Evolutionary conservation across 805 yeast genomes (phyloP).

Genomic region (Yamadazyma sp.): DNA sequence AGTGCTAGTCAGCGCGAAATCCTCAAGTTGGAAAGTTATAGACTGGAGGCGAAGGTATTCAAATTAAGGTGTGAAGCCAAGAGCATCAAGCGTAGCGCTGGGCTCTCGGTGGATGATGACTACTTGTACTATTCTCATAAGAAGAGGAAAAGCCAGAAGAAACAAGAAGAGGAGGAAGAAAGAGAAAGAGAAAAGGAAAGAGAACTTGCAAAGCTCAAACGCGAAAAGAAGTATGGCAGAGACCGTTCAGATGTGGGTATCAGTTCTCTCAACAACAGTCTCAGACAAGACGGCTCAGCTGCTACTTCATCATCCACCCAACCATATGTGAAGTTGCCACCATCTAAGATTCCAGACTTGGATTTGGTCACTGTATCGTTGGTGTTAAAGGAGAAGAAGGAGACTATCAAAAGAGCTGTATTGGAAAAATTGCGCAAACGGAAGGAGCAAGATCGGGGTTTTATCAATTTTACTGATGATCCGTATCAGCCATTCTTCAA

Average conservation of each 20-base stretch:
- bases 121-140: slow-evolving; percentile 78
- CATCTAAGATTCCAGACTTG: slow-evolving; percentile 91
- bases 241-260: slow-evolving; percentile 12
- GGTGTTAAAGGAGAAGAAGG: slow-evolving; percentile 71
- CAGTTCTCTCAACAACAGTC: not conserved
- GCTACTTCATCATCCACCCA: slow-evolving; percentile 44
- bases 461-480: slow-evolving; percentile 84
- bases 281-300: slow-evolving; percentile 9
- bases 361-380: slow-evolving; percentile 81
- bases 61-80: slow-evolving; percentile 72
- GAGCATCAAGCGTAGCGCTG: slow-evolving; percentile 68
- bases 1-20: slow-evolving; percentile 75
- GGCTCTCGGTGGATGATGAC: slow-evolving; percentile 82
- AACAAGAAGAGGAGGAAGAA: slow-evolving; percentile 35
- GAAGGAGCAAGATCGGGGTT: slow-evolving; percentile 67
- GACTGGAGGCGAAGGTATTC: slow-evolving; percentile 66
- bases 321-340: slow-evolving; percentile 83
- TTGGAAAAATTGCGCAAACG: slow-evolving; percentile 77
- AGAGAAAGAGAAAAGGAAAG: slow-evolving; percentile 24
- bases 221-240: slow-evolving; percentile 20
- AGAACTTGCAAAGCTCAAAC: slow-evolving; percentile 20
- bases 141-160: slow-evolving; percentile 51
- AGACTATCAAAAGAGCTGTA: slow-evolving; percentile 78
- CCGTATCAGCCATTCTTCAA: slow-evolving; percentile 80
- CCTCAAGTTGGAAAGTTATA: slow-evolving; percentile 57